These are phyloP conservation scores for Ambrosiella cleistominuta DNA, from an alignment of 2,329 filamentous ascomycete species.

Conservation along the genomic window DNA sequence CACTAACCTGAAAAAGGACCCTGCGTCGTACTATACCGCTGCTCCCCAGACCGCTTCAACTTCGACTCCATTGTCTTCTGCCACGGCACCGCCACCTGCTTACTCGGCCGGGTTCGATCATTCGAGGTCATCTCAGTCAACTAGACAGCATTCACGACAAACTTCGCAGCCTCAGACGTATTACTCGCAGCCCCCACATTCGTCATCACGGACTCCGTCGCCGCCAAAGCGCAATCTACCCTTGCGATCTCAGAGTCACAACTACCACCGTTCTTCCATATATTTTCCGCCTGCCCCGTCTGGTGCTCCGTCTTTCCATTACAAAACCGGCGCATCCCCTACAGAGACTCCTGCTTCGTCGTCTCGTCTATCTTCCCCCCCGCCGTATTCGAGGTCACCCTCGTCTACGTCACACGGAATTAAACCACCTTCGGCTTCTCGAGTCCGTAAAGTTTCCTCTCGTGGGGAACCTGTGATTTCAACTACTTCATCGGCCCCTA, in stretches of 20 bases:
- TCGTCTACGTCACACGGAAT: constrained; percentile 2
- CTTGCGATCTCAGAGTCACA: constrained; percentile 11
- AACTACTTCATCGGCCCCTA: background rate
- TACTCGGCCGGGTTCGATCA: constrained; percentile 1
- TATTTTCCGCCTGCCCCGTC: background rate
- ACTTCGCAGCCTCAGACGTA: constrained; percentile 8
- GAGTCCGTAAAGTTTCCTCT: constrained; percentile 6
- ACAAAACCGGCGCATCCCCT: background rate
- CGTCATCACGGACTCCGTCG: constrained; percentile 8
- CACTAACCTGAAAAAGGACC: background rate
- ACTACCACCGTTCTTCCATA: constrained; percentile 9
- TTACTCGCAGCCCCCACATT: background rate
- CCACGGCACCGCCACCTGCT: background rate
- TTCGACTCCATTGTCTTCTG: background rate
- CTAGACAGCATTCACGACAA: constrained; percentile 8
- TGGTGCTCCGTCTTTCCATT: background rate
- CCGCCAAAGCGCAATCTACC: constrained; percentile 11
- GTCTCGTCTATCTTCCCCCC: constrained; percentile 6
- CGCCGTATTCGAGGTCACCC: constrained; percentile 10
- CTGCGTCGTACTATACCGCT: constrained; percentile 4
- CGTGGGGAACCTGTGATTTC: constrained; percentile 4
- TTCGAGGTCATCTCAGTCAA: constrained; percentile 2
- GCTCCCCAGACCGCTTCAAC: background rate
- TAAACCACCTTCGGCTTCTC: constrained; percentile 6
- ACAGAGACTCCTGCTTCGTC: background rate